Base-by-base conservation (phyloP, 208 protist species). In the Leishmania braziliensis region DNA sequence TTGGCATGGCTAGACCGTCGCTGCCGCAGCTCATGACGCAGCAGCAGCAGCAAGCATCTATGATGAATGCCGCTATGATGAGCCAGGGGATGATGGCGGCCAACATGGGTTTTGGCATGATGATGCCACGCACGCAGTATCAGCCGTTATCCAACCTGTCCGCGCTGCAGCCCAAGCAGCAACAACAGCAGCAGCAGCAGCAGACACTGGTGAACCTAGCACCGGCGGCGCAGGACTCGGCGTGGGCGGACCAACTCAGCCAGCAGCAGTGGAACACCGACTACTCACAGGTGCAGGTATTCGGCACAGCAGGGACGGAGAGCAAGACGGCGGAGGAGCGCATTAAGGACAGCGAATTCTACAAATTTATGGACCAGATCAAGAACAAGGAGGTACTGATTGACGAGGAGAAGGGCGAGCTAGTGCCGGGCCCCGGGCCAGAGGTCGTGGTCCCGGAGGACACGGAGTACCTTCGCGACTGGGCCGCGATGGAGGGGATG, bases 291-390 rank as follows among this genome's bases (percentile, higher is more conserved):
- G 93, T 84, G 63, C 87, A 94, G 80, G 90, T 84, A 36, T 94
- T 92, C 81, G 84, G 54, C 53, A 46, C 90, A 46, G 89, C 89
- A 3, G 91, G 91, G 33, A 74, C 89, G 70, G 63, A 86, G 43
- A 78, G 84, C 71, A 65, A 88, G 58, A 88, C 90, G 26, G 81
- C 93, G 81, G 92, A 91, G 82, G 89, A 95, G 72, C 86, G 91
- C 43, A 89, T 92, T 5, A 85, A 89, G 83, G 86, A 90, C 8
- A 92, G 88, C 53, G 82, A 90, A 75, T 97, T 97, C 84, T 95
- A 91, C 84, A 81, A 86, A 65, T 97, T 97, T 68, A 97, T 97
- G 93, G 92, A 95, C 71, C 84, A 90, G 66, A 84, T 97, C 46
- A 86, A 87, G 58, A 94, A 89, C 70, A 88, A 86, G 63, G 89